A percentile compares a stretch with the other conserved stretches of the same genome.
These are phyloP conservation scores for Adansonia madagascariensis DNA, from an alignment of 441 rosid species.

Conservation along the genomic window DNA sequence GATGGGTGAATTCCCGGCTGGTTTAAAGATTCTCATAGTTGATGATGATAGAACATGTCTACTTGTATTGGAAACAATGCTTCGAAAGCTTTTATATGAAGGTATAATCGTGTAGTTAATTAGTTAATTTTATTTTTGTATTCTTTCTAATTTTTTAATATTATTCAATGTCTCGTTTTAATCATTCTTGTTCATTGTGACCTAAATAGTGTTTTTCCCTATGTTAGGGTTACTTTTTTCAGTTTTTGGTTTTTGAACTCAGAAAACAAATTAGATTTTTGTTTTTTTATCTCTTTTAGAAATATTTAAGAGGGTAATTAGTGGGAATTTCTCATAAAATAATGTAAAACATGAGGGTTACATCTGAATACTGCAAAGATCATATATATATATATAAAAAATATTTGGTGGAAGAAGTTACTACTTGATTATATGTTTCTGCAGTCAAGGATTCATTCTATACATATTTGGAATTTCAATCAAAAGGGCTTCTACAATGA, in stretches of 20 bases:
- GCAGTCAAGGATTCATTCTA: not conserved
- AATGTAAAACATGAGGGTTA: too few relatives aligned
- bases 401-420: too few relatives aligned
- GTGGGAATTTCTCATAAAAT: too few relatives aligned
- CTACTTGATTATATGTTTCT: not conserved
- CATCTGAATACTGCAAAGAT: not conserved
- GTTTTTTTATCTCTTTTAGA: not conserved
- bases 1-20: constrained; percentile 23
- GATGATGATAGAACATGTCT: constrained; percentile 34
- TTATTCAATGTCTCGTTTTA: not conserved
- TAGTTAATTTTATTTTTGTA: too few relatives aligned
- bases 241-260: not conserved
- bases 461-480: not conserved
- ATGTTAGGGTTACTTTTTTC: not conserved
- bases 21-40: constrained; percentile 38
- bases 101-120: constrained; percentile 24
- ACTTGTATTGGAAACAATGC: constrained; percentile 27
- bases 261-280: not conserved
- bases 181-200: not conserved
- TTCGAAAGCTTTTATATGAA: constrained; percentile 28
- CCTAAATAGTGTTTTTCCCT: not conserved
- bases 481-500: not conserved
- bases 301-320: not conserved
- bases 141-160: not conserved
- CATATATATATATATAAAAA: too few relatives aligned